Base-by-base conservation (phyloP, 1,284 basidiomycete species). In the Trichosporon faecale region DNA sequence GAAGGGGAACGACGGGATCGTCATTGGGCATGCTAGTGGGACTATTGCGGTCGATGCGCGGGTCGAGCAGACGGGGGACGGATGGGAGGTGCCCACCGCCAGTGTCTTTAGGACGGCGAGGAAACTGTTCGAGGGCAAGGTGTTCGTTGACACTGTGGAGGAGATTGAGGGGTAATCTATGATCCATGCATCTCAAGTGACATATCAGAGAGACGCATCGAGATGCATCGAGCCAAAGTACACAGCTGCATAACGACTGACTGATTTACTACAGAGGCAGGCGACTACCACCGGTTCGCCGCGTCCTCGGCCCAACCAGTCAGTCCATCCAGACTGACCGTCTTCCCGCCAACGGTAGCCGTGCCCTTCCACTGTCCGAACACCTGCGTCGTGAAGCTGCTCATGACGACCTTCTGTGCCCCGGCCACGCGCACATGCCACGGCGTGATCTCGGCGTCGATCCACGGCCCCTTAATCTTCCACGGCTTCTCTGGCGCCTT, bases 41-140 rank as follows among this genome's bases (percentile, higher is more conserved):
- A 76, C 87, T 12, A 88, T 91, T 2, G 88, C 89, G 65, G 90
- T 91, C 3, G 89, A 88, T 2, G 89, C 89, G 0, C 83, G 86
- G 7, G 52, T 73, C 0, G 66, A 84, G 88, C 80, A 80, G 74
- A 12, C 73, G 67, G 29, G 80, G 71, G 88, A 87, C 8, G 69
- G 64, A 6, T 44, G 73, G 18, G 79, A 80, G 11, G 87, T 89
- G 23, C 84, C 81, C 64, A 88, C 86, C 70, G 90, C 88, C 0
- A 87, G 86, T 71, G 89, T 91, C 12, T 85, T 90, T 33, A 82
- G 90, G 66, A 91, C 90, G 0, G 90, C 90, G 0, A 84, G 88
- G 69, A 85, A 89, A 74, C 77, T 91, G 74, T 91, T 91, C 89
- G 87, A 87, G 73, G 90, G 90, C 0, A 83, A 79, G 0, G 89